Evolutionary conservation across 768 basidiomycete genomes (phyloP).

Genomic region (Boletus bicolor): DNA sequence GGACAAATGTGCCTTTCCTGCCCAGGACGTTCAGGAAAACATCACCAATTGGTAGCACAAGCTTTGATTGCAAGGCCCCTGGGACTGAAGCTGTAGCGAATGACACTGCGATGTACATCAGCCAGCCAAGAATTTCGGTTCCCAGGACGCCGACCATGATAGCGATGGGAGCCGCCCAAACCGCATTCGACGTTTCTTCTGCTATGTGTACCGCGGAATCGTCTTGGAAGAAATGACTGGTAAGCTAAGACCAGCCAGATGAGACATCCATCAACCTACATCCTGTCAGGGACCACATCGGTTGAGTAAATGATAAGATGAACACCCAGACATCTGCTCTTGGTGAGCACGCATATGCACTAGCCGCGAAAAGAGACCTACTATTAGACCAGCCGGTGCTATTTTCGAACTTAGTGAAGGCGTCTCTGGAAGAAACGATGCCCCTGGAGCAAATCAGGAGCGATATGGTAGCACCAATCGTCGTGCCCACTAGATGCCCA

Average conservation of each 20-base stretch:
- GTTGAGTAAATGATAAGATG: constrained; percentile 25
- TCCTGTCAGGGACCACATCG: constrained; percentile 27
- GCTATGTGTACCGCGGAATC: constrained; percentile 49
- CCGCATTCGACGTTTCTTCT: constrained; percentile 44
- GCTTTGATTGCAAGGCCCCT: constrained; percentile 30
- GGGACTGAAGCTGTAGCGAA: constrained; percentile 41
- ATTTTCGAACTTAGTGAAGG: constrained; percentile 26
- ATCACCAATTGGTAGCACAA: constrained; percentile 41
- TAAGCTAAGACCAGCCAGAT: not conserved
- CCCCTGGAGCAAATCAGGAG: constrained; percentile 19
- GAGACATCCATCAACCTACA: constrained; percentile 8
- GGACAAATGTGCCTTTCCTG: constrained; percentile 39
- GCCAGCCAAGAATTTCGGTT: constrained; percentile 41
- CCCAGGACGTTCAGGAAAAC: constrained; percentile 39
- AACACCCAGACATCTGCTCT: constrained; percentile 23
- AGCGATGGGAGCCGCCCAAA: constrained; percentile 42
- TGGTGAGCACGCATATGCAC: not conserved
- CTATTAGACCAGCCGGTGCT: constrained; percentile 24
- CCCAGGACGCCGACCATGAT: constrained; percentile 41
- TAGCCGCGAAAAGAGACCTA: not conserved
- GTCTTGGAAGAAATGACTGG: constrained; percentile 25
- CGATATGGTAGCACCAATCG: constrained; percentile 15
- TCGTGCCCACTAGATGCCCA: constrained; percentile 14
- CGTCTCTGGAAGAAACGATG: constrained; percentile 15
- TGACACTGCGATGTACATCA: constrained; percentile 41